phyloP scores from a whole-genome alignment of 2,329 filamentous ascomycete species.

The Rachicladosporium sp. region DNA sequence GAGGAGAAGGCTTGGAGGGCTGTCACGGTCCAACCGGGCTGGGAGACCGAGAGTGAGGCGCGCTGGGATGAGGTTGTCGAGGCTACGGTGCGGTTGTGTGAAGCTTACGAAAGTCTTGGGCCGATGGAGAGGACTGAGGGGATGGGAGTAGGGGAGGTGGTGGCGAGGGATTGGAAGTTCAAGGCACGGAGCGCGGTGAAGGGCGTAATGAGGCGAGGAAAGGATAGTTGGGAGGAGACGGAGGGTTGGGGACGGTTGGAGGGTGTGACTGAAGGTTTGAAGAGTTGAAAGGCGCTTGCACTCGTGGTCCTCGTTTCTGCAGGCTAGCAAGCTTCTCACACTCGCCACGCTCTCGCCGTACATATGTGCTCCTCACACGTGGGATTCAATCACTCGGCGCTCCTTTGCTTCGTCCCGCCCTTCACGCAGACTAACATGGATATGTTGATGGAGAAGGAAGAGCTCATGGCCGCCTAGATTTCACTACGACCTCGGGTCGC shows the following conservation, averaged over 20 bases:
- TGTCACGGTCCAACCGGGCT: conserved; percentile 43
- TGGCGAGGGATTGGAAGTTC: conserved; percentile 73
- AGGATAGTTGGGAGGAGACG: conserved; percentile 69
- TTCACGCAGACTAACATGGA: too few relatives aligned
- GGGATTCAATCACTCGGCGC: too few relatives aligned
- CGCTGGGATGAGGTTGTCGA: conserved; percentile 63
- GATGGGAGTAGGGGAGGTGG: conserved; percentile 40
- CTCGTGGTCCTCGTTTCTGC: too few relatives aligned
- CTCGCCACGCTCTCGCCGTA: too few relatives aligned
- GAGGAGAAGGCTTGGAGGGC: conserved; percentile 85
- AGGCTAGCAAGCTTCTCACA: too few relatives aligned
- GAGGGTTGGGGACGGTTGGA: conserved; percentile 53
- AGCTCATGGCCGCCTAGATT: too few relatives aligned
- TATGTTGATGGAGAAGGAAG: too few relatives aligned
- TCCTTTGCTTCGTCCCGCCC: too few relatives aligned
- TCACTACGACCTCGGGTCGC: too few relatives aligned
- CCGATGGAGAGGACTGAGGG: conserved; percentile 40
- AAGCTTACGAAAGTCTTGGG: conserved; percentile 65
- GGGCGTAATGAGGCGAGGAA: conserved; percentile 71
- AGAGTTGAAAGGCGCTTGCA: conserved; percentile 7
- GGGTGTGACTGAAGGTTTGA: conserved; percentile 32
- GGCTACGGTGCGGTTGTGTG: conserved; percentile 69
- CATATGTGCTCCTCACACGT: too few relatives aligned
- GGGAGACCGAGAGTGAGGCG: conserved; percentile 45
- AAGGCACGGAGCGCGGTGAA: conserved; percentile 78